phyloP scores from a whole-genome alignment of 2,329 filamentous ascomycete species.

The Biscogniauxia mediterranea region DNA sequence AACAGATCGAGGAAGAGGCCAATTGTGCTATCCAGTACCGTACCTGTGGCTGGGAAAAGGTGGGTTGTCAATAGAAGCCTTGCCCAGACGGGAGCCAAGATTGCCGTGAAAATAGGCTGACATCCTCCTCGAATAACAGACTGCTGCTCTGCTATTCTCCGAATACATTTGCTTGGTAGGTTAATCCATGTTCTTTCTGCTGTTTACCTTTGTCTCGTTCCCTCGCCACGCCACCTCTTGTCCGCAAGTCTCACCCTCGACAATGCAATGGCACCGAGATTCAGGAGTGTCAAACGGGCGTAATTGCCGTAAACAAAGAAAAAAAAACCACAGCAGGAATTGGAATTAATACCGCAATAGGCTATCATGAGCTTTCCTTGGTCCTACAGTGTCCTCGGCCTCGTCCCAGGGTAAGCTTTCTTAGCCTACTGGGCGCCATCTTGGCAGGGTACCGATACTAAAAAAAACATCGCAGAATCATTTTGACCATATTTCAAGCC shows the following conservation, averaged over 20 bases:
- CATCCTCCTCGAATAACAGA: slow-evolving; percentile 46
- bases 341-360: slow-evolving; percentile 26
- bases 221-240: background rate
- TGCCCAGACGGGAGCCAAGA: slow-evolving; percentile 14
- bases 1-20: slow-evolving; percentile 74
- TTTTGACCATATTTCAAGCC: slow-evolving; percentile 77
- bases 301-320: background rate
- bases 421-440: slow-evolving; percentile 10
- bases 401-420: slow-evolving; percentile 67
- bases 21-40: slow-evolving; percentile 84
- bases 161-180: slow-evolving; percentile 83
- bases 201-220: background rate
- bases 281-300: too few species aligned
- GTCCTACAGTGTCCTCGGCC: slow-evolving; percentile 83
- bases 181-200: background rate
- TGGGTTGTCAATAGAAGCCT: slow-evolving; percentile 32
- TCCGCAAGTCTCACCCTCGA: background rate
- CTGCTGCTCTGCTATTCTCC: slow-evolving; percentile 83
- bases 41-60: slow-evolving; percentile 92
- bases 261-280: background rate
- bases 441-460: slow-evolving; percentile 15
- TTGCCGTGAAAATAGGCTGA: slow-evolving; percentile 4
- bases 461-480: slow-evolving; percentile 48
- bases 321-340: slow-evolving; percentile 3
- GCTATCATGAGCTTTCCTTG: slow-evolving; percentile 94